Conservation (phyloP, 2,329 filamentous ascomycete species). For the Aspergillus vadensis region DNA sequence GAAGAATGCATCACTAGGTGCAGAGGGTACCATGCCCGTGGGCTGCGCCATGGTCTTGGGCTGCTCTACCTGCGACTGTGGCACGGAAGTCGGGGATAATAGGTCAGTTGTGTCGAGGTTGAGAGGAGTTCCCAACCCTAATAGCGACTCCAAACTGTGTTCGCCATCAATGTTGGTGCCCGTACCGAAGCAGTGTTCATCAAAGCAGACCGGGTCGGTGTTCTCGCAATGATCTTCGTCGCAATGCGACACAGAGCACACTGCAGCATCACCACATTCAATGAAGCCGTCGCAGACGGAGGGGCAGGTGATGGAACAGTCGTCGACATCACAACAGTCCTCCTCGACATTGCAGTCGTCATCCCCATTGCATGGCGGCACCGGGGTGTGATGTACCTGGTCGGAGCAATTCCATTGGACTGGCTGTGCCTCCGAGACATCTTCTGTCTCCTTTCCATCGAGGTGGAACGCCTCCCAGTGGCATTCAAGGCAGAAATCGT, state of each 20-base stretch:
- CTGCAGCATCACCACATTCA: constrained; percentile 41
- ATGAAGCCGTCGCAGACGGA: constrained; percentile 46
- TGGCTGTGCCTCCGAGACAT: constrained; percentile 23
- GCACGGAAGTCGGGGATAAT: constrained; percentile 27
- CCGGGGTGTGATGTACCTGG: constrained; percentile 30
- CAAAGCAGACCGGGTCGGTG: constrained; percentile 41
- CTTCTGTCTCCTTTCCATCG: constrained; percentile 32
- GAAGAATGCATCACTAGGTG: constrained; percentile 20
- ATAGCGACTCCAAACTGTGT: constrained; percentile 34
- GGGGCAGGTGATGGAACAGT: constrained; percentile 40
- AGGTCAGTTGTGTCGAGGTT: constrained; percentile 32
- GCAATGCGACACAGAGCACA: constrained; percentile 40
- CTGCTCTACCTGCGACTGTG: constrained; percentile 21
- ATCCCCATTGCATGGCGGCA: constrained; percentile 32
- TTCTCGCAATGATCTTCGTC: constrained; percentile 32
- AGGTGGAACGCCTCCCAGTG: constrained; percentile 45
- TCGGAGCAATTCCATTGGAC: constrained; percentile 35
- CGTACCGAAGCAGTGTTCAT: constrained; percentile 37
- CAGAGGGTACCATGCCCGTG: constrained; percentile 18
- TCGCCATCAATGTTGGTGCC: constrained; percentile 26
- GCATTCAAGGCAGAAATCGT: constrained; percentile 45
- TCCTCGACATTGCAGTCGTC: constrained; percentile 38
- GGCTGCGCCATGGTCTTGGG: constrained; percentile 25
- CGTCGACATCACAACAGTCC: constrained; percentile 43
- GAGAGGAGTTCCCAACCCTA: constrained; percentile 35